phyloP scores from a whole-genome alignment of 768 basidiomycete genomes.

The Xanthoconium purpureum region DNA sequence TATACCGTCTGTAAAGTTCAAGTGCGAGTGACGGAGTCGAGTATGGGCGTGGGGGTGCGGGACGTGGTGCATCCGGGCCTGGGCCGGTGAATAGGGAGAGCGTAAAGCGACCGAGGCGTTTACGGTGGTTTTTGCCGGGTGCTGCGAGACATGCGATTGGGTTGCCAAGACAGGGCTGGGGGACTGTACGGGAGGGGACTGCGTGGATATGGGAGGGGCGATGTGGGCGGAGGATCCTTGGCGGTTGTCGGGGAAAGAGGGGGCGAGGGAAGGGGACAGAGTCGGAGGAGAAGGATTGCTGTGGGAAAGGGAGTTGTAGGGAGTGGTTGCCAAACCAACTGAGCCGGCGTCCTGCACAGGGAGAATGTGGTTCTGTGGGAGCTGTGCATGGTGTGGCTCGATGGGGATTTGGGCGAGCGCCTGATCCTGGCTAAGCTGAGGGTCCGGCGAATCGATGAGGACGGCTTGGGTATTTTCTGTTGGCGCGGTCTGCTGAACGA shows the following conservation, averaged over 20 bases:
- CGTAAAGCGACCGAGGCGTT: slow-evolving; percentile 48
- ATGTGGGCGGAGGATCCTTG: slow-evolving; percentile 13
- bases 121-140: slow-evolving; percentile 31
- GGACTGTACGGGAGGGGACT: slow-evolving; percentile 22
- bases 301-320: slow-evolving; percentile 22
- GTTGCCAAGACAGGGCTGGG: slow-evolving; percentile 13
- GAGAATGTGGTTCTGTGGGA: slow-evolving; percentile 16
- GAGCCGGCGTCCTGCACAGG: slow-evolving; percentile 13
- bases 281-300: slow-evolving; percentile 23
- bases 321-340: slow-evolving; percentile 9
- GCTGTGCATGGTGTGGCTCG: slow-evolving; percentile 16
- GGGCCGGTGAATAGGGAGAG: slow-evolving; percentile 54
- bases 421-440: slow-evolving; percentile 10
- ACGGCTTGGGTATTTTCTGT: slow-evolving; percentile 20
- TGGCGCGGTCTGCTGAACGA: slow-evolving; percentile 30
- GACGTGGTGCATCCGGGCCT: slow-evolving; percentile 73
- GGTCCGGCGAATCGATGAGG: slow-evolving; percentile 18
- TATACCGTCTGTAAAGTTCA: slow-evolving; percentile 43
- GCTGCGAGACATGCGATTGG: slow-evolving; percentile 21
- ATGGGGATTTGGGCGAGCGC: background rate
- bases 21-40: slow-evolving; percentile 61
- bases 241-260: slow-evolving; percentile 20
- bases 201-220: slow-evolving; percentile 17
- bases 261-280: slow-evolving; percentile 16
- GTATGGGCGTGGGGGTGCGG: slow-evolving; percentile 79